phyloP scores from a whole-genome alignment of 2,329 filamentous ascomycete genomes.

The Arachnomyces sp. region DNA sequence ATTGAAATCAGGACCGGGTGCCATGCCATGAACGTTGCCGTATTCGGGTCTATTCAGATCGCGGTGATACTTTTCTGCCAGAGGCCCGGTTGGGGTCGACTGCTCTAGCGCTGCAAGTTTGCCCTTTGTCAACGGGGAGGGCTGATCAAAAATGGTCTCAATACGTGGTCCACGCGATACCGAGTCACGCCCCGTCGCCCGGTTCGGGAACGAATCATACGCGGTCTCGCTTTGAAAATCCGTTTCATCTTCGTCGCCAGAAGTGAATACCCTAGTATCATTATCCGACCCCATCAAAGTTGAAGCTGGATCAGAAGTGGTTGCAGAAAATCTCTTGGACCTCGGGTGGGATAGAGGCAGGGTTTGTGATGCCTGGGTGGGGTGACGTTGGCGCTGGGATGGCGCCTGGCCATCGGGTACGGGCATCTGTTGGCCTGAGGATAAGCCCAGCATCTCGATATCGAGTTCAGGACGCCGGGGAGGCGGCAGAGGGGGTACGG shows the following conservation, averaged over 20 bases:
- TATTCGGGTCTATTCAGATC: too few species aligned
- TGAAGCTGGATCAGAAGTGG: slow-evolving; percentile 51
- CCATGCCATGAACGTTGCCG: too few species aligned
- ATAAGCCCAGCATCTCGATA: too few species aligned
- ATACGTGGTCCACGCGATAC: slow-evolving; percentile 50
- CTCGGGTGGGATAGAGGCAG: too few species aligned
- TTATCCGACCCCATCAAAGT: slow-evolving; percentile 53
- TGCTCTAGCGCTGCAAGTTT: slow-evolving; percentile 36
- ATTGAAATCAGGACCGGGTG: too few species aligned
- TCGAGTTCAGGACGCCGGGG: neutral
- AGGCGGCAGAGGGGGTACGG: slow-evolving; percentile 3
- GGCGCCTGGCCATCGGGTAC: too few species aligned
- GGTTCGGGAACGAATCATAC: slow-evolving; percentile 55
- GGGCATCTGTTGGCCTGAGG: too few species aligned
- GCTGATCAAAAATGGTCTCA: slow-evolving; percentile 56
- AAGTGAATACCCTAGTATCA: slow-evolving; percentile 49
- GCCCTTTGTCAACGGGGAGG: slow-evolving; percentile 32
- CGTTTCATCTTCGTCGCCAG: slow-evolving; percentile 52
- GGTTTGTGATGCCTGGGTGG: too few species aligned
- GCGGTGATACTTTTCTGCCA: too few species aligned
- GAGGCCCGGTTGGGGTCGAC: slow-evolving; percentile 33
- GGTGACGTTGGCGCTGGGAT: too few species aligned
- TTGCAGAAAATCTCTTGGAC: slow-evolving; percentile 46
- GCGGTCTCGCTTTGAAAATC: slow-evolving; percentile 54
- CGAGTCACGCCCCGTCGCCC: slow-evolving; percentile 47